Conservation (phyloP, 805 yeast genomes). For the Candida sakaeoensis region DNA sequence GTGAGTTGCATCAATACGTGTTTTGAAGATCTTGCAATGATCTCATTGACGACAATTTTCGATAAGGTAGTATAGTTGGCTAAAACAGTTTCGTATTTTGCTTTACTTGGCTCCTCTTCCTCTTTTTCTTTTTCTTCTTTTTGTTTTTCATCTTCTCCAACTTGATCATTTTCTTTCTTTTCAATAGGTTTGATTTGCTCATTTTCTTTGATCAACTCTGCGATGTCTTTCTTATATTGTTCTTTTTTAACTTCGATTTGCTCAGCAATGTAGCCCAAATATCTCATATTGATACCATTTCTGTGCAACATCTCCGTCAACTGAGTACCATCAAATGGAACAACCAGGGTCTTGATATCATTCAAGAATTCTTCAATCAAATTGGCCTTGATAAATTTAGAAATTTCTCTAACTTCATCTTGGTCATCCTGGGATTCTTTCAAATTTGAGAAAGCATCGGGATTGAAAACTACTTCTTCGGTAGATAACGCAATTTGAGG, state of each 20-base stretch:
- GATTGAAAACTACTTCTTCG: constrained; percentile 61
- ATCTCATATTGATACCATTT: constrained; percentile 84
- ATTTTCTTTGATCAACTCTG: constrained; percentile 21
- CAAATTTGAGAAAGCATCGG: constrained; percentile 62
- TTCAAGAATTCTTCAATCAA: constrained; percentile 62
- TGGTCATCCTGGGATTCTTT: constrained; percentile 48
- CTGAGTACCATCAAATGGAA: constrained; percentile 82
- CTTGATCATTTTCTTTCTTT: constrained; percentile 16
- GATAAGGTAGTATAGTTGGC: constrained; percentile 48
- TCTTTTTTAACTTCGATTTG: constrained; percentile 21
- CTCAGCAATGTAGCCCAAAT: constrained; percentile 63
- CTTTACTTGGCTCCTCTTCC: constrained; percentile 27
- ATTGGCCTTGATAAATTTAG: constrained; percentile 54
- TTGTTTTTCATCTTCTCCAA: constrained; percentile 17
- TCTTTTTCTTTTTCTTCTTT: constrained; percentile 23
- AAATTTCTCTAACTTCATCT: constrained; percentile 63
- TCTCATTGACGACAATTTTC: constrained; percentile 54
- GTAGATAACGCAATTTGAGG: constrained; percentile 52
- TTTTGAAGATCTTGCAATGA: constrained; percentile 76
- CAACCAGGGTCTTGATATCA: constrained; percentile 50
- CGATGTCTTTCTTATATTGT: constrained; percentile 15
- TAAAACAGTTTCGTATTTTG: constrained; percentile 39
- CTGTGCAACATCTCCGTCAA: constrained; percentile 67
- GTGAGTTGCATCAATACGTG: constrained; percentile 59
- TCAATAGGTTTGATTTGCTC: constrained; percentile 22